These are phyloP conservation scores for Chaetomium tenue DNA, from an alignment of 495 filamentous ascomycete species.

Conservation along the genomic window DNA sequence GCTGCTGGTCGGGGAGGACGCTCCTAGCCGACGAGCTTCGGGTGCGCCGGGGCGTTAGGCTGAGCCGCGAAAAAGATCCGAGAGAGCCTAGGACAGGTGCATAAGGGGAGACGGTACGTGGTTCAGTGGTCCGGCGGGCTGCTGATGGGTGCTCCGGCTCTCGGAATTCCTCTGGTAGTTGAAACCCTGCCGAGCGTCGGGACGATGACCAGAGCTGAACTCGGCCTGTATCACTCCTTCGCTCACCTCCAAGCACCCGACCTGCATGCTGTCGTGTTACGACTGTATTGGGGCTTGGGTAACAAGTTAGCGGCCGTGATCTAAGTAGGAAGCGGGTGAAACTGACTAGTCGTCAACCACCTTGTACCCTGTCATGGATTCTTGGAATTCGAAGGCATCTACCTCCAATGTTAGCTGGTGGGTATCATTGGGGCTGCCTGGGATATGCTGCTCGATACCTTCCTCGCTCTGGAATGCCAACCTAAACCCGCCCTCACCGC, in stretches of 20 bases:
- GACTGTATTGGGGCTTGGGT: conserved; percentile 5
- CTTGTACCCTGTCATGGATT: conserved; percentile 26
- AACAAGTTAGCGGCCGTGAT: neutral
- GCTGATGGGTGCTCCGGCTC: neutral
- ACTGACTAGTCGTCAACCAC: conserved; percentile 27
- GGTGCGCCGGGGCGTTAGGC: neutral
- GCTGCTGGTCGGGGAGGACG: neutral
- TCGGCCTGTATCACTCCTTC: neutral
- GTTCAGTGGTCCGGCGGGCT: neutral
- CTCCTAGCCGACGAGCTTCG: neutral
- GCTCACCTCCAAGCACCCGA: neutral
- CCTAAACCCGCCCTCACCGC: neutral
- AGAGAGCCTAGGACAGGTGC: neutral
- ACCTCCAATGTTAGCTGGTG: neutral
- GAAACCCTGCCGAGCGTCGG: neutral
- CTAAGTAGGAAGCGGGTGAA: neutral
- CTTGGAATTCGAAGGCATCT: conserved; percentile 26
- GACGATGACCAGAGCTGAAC: conserved; percentile 22
- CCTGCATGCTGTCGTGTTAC: conserved; percentile 7
- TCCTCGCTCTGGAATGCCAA: conserved; percentile 12
- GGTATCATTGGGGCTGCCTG: neutral
- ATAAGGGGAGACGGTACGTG: neutral
- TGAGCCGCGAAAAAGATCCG: conserved; percentile 7
- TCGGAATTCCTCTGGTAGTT: conserved; percentile 12
- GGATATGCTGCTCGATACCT: neutral